These are phyloP conservation scores for Oemleria cerasiformis DNA, from an alignment of 306 rosid genomes.

Conservation along the genomic window DNA sequence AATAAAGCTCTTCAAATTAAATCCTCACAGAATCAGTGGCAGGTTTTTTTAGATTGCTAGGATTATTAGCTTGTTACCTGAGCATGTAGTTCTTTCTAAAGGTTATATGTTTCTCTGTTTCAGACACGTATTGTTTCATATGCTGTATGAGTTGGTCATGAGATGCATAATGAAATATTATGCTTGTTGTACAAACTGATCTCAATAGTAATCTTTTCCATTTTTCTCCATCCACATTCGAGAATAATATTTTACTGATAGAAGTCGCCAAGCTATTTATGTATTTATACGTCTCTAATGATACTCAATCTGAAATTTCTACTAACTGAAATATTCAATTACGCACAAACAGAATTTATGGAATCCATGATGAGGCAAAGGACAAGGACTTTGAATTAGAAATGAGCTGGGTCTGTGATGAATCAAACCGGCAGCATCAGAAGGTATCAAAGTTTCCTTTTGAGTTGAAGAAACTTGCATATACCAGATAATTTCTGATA, in stretches of 20 bases:
- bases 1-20: background rate
- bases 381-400: conserved; percentile 95
- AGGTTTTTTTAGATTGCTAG: background rate
- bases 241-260: background rate
- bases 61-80: background rate
- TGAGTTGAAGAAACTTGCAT: too few relatives aligned
- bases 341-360: conserved; percentile 63
- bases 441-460: conserved; percentile 47
- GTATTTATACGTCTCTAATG: background rate
- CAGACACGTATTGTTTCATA: background rate
- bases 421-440: conserved; percentile 85
- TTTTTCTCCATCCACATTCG: background rate
- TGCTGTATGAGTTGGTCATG: background rate
- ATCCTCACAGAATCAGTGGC: background rate
- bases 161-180: background rate
- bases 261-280: background rate
- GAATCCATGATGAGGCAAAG: conserved; percentile 96
- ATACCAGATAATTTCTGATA: background rate
- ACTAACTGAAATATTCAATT: conserved; percentile 2
- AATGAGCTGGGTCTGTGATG: conserved; percentile 98
- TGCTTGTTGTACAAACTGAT: background rate
- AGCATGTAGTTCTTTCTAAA: background rate
- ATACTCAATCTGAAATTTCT: conserved; percentile 12
- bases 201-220: background rate
- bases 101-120: background rate